A percentile compares a stretch with the other conserved stretches of the same genome.
Conservation (phyloP, 2,329 filamentous ascomycete species). For the Helicocarpus griseus region DNA sequence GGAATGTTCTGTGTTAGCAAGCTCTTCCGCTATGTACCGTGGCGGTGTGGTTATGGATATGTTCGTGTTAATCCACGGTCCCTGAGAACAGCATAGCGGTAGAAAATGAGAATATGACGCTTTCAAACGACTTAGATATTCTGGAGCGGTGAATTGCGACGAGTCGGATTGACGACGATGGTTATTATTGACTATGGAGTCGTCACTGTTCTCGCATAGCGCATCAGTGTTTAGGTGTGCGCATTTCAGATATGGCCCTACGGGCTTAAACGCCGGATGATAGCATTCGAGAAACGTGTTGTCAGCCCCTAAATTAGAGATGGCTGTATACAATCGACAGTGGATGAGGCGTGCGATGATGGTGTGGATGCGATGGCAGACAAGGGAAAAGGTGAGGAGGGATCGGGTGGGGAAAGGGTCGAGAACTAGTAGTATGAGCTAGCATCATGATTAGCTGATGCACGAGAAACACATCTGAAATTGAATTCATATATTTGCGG, state of each 20-base stretch:
- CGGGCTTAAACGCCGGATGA: constrained; percentile 59
- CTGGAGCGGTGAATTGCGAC: neutral
- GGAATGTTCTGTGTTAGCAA: neutral
- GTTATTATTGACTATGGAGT: neutral
- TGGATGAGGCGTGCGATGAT: constrained; percentile 56
- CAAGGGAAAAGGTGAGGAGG: constrained; percentile 48
- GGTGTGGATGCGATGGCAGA: constrained; percentile 55
- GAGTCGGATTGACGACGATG: neutral
- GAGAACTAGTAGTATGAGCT: constrained; percentile 2
- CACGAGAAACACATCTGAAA: too few relatives aligned
- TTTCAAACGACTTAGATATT: neutral
- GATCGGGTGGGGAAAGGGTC: constrained; percentile 28
- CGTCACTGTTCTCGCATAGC: constrained; percentile 34
- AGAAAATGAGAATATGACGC: neutral
- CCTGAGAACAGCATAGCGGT: neutral
- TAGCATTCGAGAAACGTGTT: constrained; percentile 70
- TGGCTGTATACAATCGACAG: constrained; percentile 51
- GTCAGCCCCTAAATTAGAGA: constrained; percentile 47
- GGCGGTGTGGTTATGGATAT: neutral
- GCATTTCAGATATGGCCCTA: constrained; percentile 60
- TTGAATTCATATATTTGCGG: too few relatives aligned
- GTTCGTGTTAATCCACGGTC: neutral
- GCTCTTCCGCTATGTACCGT: neutral
- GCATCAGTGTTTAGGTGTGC: constrained; percentile 56
- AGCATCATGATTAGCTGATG: neutral